phyloP scores from a whole-genome alignment of 306 rosid genomes.

The Arachis hypogaea region DNA sequence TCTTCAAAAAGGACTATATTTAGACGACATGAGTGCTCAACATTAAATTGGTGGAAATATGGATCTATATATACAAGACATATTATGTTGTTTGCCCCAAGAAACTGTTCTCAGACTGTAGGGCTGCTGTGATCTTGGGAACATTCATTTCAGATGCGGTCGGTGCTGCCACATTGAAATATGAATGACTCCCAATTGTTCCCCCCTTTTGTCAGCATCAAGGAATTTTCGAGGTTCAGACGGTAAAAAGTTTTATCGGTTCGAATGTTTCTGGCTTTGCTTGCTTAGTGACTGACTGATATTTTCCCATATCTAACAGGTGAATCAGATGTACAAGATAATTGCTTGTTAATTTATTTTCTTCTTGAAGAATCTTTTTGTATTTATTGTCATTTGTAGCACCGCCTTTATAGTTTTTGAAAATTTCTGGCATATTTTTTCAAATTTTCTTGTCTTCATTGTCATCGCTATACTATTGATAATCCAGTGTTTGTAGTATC shows the following conservation, averaged over 20 bases:
- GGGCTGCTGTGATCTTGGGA: slow-evolving; percentile 91
- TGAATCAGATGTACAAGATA: slow-evolving; percentile 59
- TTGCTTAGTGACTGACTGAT: slow-evolving; percentile 67
- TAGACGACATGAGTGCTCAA: slow-evolving; percentile 92
- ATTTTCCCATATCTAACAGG: slow-evolving; percentile 75
- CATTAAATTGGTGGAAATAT: slow-evolving; percentile 84
- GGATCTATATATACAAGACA: slow-evolving; percentile 80
- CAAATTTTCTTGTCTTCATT: slow-evolving; percentile 25
- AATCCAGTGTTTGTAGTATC: slow-evolving; percentile 32
- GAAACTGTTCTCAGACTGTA: slow-evolving; percentile 79
- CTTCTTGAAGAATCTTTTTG: slow-evolving; percentile 35
- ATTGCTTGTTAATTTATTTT: slow-evolving; percentile 50
- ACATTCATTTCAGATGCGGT: slow-evolving; percentile 79
- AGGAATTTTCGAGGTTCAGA: slow-evolving; percentile 74
- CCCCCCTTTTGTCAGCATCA: slow-evolving; percentile 66
- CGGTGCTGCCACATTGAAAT: slow-evolving; percentile 73
- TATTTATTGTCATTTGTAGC: slow-evolving; percentile 29
- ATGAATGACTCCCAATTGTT: slow-evolving; percentile 69
- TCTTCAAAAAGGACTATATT: slow-evolving; percentile 96
- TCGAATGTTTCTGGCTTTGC: slow-evolving; percentile 93
- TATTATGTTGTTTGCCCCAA: slow-evolving; percentile 85
- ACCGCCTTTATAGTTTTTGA: slow-evolving; percentile 18
- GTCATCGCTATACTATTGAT: slow-evolving; percentile 29
- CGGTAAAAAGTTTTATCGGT: slow-evolving; percentile 77
- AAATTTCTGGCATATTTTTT: slow-evolving; percentile 24